A percentile compares a stretch with the other conserved stretches of the same genome.
phyloP scores from a whole-genome alignment of 1,139 yeast species.

The Sugiyamaella castrensis region DNA sequence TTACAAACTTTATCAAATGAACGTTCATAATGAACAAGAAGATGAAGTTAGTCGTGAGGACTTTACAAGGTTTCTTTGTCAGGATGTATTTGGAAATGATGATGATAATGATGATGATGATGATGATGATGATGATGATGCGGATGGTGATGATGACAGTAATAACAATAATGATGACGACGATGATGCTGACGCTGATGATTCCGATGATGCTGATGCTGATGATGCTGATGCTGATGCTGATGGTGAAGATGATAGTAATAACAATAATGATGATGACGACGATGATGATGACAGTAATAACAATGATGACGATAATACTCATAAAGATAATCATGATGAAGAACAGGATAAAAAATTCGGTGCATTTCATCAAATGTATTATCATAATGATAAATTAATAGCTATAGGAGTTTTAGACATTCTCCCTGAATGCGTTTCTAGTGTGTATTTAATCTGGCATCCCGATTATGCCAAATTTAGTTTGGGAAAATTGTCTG shows the following conservation, averaged over 20 bases:
- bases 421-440: constrained; percentile 69
- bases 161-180: constrained; percentile 20
- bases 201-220: constrained; percentile 18
- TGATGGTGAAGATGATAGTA: constrained; percentile 22
- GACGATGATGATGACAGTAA: constrained; percentile 14
- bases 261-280: constrained; percentile 6
- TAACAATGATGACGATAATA: constrained; percentile 22
- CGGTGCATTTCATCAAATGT: constrained; percentile 71
- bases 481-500: constrained; percentile 77
- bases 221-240: constrained; percentile 21
- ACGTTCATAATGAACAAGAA: constrained; percentile 62
- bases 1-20: constrained; percentile 65
- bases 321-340: constrained; percentile 24
- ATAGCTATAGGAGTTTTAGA: constrained; percentile 80
- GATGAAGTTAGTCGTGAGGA: constrained; percentile 45
- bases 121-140: constrained; percentile 15
- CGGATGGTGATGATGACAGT: constrained; percentile 7
- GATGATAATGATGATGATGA: constrained; percentile 20
- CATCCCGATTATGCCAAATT: constrained; percentile 73
- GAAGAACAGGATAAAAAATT: constrained; percentile 20
- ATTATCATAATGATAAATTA: constrained; percentile 59
- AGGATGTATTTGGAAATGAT: constrained; percentile 52
- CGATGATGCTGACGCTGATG: constrained; percentile 30
- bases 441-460: constrained; percentile 87
- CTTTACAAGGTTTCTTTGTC: constrained; percentile 67